These are phyloP conservation scores for Aegilops speltoides DNA, from an alignment of 176 grass and related monocot species.

Conservation along the genomic window DNA sequence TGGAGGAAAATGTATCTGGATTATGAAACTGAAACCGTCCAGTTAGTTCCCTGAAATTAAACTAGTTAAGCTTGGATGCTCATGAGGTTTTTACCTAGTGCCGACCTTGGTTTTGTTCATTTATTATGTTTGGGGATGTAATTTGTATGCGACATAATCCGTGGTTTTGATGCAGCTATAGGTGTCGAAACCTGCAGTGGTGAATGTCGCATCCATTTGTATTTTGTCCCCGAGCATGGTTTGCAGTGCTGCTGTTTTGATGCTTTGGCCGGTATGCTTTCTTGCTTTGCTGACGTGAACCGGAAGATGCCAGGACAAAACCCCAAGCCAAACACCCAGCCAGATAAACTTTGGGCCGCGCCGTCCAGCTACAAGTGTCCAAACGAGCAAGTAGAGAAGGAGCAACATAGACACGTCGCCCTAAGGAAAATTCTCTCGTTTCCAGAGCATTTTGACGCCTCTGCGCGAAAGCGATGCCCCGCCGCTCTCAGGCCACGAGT, in stretches of 20 bases:
- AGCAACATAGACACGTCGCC: not conserved
- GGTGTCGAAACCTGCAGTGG: not conserved
- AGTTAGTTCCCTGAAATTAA: not conserved
- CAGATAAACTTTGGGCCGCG: not conserved
- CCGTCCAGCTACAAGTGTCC: not conserved
- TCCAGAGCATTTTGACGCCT: not conserved
- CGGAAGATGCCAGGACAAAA: not conserved
- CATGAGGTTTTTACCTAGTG: not conserved
- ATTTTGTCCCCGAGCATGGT: not conserved
- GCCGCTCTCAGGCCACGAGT: not conserved
- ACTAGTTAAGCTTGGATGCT: not conserved
- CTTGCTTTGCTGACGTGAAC: not conserved
- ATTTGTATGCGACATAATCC: not conserved
- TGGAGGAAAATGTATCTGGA: not conserved
- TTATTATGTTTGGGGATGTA: not conserved
- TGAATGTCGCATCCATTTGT: not conserved
- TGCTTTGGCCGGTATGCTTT: not conserved
- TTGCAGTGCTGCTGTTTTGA: not conserved
- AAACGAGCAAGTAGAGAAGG: not conserved
- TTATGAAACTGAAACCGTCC: not conserved
- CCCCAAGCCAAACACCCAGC: not conserved
- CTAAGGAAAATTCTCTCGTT: not conserved
- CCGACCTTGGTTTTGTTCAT: not conserved
- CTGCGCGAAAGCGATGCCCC: not conserved
- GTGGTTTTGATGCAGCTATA: not conserved